Base-by-base conservation (phyloP, 148 eudicot genomes). In the Persicaria maculosa region DNA sequence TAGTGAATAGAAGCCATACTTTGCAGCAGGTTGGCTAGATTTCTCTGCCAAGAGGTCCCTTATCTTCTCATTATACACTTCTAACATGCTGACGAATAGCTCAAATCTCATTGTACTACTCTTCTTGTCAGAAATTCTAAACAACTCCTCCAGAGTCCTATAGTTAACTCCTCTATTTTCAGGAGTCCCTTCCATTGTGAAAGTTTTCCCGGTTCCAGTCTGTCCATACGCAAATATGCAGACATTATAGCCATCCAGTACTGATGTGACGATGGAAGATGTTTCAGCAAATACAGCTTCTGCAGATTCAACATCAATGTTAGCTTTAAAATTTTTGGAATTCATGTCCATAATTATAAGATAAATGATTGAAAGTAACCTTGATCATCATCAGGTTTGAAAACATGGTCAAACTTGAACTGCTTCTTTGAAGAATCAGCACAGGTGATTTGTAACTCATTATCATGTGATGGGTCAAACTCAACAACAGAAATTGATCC, bases 201-300 rank as follows among this genome's bases (percentile, higher is more conserved):
- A 95, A 46, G 98, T 95, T 80, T 95, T 95, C 14, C 98, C 98
- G 0, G 98, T 95, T 72, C 98, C 98, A 61, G 98, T 95, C 79
- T 95, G 98, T 54, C 98, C 98, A 72, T 95, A 95, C 16, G 98
- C 98, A 82, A 95, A 95, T 67, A 95, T 95, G 78, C 98, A 95
- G 57, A 92, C 98, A 74, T 95, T 95, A 83, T 85, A 95, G 44
- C 78, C 78, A 75, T 75, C 78, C 78, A 75, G 19, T 65, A 75
- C 97, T 31, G 98, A 95, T 71, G 90, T 88, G 55, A 95, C 92
- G 57, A 92, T 79, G 5, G 96, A 89, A 59, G 82, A 81, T 47
- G 97, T 92, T 78, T 87, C 84, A 1, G 62, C 78, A 74, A 95
- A 95, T 67, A 95, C 91, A 50, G 79, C 88, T 83, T 90, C 98